phyloP scores from a whole-genome alignment of 345 rosid genomes.

The Eucalyptus globulus region DNA sequence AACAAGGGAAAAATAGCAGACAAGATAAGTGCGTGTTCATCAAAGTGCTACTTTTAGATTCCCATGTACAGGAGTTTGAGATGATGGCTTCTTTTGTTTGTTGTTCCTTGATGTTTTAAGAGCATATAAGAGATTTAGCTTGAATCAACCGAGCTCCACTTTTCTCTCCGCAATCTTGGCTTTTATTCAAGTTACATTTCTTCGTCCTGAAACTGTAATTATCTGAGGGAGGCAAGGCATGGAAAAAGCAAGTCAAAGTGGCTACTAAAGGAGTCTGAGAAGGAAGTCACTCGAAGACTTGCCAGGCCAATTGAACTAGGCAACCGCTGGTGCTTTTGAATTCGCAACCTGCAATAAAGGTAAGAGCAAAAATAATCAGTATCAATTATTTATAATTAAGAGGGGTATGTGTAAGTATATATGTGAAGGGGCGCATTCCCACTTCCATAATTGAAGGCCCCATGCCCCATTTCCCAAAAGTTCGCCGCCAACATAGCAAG shows the following conservation, averaged over 20 bases:
- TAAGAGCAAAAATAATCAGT: background rate
- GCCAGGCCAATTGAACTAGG: conserved; percentile 12
- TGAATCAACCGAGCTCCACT: background rate
- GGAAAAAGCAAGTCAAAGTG: conserved; percentile 5
- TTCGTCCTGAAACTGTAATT: background rate
- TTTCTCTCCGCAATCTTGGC: background rate
- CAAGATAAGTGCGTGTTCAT: background rate
- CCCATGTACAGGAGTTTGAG: background rate
- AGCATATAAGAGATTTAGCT: background rate
- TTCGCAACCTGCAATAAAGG: background rate
- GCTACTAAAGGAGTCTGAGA: conserved; percentile 7
- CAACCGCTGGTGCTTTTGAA: background rate
- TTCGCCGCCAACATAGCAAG: background rate
- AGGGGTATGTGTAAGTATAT: background rate
- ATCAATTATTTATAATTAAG: background rate
- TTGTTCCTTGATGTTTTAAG: background rate
- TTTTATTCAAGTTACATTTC: background rate
- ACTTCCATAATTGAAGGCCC: background rate
- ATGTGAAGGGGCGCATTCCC: background rate
- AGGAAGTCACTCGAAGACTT: conserved; percentile 11
- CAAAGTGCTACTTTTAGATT: background rate
- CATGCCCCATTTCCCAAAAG: background rate
- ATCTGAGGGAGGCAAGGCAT: background rate
- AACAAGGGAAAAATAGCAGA: background rate
- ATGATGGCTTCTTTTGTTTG: background rate